Conservation (phyloP, 2,329 filamentous ascomycete genomes). For the Thielaviopsis ethacetica region DNA sequence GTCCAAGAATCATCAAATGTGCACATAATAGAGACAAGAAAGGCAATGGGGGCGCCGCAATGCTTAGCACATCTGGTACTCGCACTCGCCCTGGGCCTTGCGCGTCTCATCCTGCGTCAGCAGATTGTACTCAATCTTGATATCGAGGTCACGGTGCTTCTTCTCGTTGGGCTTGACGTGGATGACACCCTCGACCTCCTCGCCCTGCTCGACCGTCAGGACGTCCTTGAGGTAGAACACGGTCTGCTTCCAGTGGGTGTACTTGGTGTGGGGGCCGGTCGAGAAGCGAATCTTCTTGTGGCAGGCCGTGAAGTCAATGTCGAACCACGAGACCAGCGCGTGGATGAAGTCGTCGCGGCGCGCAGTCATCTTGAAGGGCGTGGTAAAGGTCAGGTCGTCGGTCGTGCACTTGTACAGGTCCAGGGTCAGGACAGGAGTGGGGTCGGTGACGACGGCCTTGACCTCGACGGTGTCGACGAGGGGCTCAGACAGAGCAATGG, state of each 20-base stretch:
- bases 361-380: slow-evolving; percentile 57
- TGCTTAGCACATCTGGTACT: slow-evolving; percentile 62
- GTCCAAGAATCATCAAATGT: not conserved
- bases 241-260: slow-evolving; percentile 99
- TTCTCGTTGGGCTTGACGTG: slow-evolving; percentile 79
- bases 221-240: slow-evolving; percentile 95
- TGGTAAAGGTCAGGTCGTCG: slow-evolving; percentile 68
- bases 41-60: not conserved
- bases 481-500: slow-evolving; percentile 83
- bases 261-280: slow-evolving; percentile 94
- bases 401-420: slow-evolving; percentile 84
- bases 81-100: slow-evolving; percentile 48
- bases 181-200: slow-evolving; percentile 58
- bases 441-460: slow-evolving; percentile 92
- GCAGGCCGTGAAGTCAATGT: slow-evolving; percentile 95
- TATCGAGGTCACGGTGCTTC: slow-evolving; percentile 91
- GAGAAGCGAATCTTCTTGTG: slow-evolving; percentile 97
- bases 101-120: slow-evolving; percentile 60
- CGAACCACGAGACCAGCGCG: slow-evolving; percentile 95
- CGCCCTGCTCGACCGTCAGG: slow-evolving; percentile 75
- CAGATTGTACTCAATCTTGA: slow-evolving; percentile 68
- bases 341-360: slow-evolving; percentile 91
- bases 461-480: slow-evolving; percentile 96
- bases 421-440: slow-evolving; percentile 66
- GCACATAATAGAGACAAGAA: not conserved